A percentile compares a stretch with the other conserved stretches of the same genome.
Conservation (phyloP, 441 rosid genomes). For the Pelargonium cotyledonis region DNA sequence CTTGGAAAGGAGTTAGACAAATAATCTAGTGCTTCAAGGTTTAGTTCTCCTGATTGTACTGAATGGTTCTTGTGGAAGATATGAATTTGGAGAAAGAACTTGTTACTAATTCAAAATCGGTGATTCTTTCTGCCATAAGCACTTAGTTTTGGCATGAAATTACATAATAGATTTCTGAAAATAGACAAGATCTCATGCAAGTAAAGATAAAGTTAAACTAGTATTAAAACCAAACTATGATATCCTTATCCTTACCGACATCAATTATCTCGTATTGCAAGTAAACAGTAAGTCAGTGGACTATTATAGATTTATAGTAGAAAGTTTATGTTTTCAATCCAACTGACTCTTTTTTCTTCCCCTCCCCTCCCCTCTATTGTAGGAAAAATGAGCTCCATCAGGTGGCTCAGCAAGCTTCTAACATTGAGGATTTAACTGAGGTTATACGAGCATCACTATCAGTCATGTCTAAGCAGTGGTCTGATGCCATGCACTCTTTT, state of each 20-base stretch:
- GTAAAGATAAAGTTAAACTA: background rate
- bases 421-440: conserved; percentile 77
- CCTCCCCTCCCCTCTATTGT: conserved; percentile 13
- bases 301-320: too few species aligned
- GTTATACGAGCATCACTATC: conserved; percentile 68
- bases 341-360: conserved; percentile 4
- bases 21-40: background rate
- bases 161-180: background rate
- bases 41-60: conserved; percentile 2
- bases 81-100: conserved; percentile 1
- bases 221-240: background rate
- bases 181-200: background rate
- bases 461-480: conserved; percentile 82
- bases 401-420: conserved; percentile 90
- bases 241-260: background rate
- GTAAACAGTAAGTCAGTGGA: background rate
- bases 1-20: background rate
- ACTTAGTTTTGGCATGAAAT: background rate
- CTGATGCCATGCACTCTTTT: conserved; percentile 73
- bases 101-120: background rate
- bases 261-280: conserved; percentile 1
- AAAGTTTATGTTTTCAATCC: background rate
- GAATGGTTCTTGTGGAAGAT: background rate
- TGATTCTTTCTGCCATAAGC: background rate
- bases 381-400: conserved; percentile 93